Conservation (phyloP, 2,329 filamentous ascomycete species). For the Neopestalotiopsis rosae region DNA sequence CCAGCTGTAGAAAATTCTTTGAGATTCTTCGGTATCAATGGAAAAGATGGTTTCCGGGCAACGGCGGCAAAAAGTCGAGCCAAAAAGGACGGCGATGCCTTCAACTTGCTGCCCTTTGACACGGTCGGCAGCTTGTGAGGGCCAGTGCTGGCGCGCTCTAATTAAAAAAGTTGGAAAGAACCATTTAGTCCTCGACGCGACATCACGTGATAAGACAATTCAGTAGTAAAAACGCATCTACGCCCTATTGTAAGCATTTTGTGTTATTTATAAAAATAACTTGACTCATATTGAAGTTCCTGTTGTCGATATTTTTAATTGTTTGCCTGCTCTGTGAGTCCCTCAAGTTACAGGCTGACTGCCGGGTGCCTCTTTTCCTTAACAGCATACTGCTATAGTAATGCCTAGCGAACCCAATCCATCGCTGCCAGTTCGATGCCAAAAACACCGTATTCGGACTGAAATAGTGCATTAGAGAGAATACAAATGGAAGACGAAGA, state of each 20-base stretch:
- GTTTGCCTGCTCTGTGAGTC: constrained; percentile 31
- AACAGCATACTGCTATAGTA: constrained; percentile 25
- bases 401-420: constrained; percentile 31
- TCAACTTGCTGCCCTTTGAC: neutral
- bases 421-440: constrained; percentile 20
- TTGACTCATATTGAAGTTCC: neutral
- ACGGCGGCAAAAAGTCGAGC: neutral
- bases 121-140: neutral
- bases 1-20: neutral
- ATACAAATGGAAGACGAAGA: no score
- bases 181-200: neutral
- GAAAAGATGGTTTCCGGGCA: neutral
- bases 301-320: constrained; percentile 35
- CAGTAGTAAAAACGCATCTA: neutral
- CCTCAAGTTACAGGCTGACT: no score
- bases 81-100: neutral
- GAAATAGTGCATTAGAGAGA: constrained; percentile 12
- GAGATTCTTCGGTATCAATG: neutral
- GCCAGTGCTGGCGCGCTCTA: neutral
- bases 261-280: no score
- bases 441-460: constrained; percentile 21
- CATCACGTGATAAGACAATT: constrained; percentile 14
- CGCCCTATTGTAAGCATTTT: no score
- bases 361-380: no score
- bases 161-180: neutral